Conservation (phyloP, 345 rosid species). For the Draba incana region DNA sequence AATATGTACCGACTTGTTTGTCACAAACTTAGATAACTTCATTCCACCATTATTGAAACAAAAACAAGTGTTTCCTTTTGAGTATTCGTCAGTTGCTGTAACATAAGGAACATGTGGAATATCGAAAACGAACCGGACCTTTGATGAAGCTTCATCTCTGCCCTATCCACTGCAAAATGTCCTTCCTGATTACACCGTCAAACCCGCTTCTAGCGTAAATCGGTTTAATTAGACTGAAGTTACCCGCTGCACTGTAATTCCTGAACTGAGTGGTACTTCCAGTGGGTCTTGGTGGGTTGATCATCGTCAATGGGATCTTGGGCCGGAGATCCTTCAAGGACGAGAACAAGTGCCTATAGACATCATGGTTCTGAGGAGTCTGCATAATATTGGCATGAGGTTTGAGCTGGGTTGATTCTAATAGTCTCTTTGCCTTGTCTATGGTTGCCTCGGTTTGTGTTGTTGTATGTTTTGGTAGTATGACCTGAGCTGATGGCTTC, state of each 20-base stretch:
- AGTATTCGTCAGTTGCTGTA: not conserved
- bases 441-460: constrained; percentile 29
- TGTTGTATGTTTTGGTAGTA: constrained; percentile 25
- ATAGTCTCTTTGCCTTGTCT: constrained; percentile 46
- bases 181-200: constrained; percentile 60
- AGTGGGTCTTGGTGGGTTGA: constrained; percentile 51
- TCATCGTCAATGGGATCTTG: constrained; percentile 61
- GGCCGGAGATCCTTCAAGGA: constrained; percentile 52
- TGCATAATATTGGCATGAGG: constrained; percentile 40
- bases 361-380: constrained; percentile 47
- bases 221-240: constrained; percentile 32
- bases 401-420: constrained; percentile 49
- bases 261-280: constrained; percentile 62
- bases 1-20: not conserved
- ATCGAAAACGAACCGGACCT: not conserved
- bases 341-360: constrained; percentile 57
- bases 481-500: constrained; percentile 87
- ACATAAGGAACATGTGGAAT: constrained; percentile 12
- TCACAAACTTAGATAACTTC: constrained; percentile 20
- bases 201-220: constrained; percentile 39
- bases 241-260: constrained; percentile 38
- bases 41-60: constrained; percentile 42
- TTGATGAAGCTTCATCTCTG: constrained; percentile 27
- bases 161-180: constrained; percentile 71
- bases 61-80: constrained; percentile 11